A percentile compares a stretch with the other conserved stretches of the same genome.
Evolutionary conservation across 2,329 filamentous ascomycete genomes (phyloP).

Genomic region (Trichoderma afroharzianum): DNA sequence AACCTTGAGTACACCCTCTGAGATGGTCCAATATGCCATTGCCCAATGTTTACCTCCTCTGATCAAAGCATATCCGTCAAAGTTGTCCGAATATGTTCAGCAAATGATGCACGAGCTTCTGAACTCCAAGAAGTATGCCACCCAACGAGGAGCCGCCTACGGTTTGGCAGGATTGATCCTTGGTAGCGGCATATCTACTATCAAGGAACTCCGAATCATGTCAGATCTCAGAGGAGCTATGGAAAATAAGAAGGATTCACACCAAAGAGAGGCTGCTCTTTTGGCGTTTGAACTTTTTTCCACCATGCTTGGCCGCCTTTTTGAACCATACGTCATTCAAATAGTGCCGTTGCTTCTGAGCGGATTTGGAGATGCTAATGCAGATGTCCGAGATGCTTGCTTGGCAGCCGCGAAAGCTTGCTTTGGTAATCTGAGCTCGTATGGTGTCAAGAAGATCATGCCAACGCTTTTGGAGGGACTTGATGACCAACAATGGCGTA

Average conservation of each 20-base stretch:
- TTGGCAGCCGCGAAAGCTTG: conserved; percentile 91
- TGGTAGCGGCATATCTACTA: conserved; percentile 76
- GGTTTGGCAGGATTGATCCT: conserved; percentile 86
- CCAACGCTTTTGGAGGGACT: conserved; percentile 88
- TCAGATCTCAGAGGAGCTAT: conserved; percentile 72
- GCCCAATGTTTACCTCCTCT: conserved; percentile 90
- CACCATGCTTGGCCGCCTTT: conserved; percentile 77
- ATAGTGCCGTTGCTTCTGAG: conserved; percentile 86
- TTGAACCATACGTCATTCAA: conserved; percentile 95
- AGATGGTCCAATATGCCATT: conserved; percentile 94
- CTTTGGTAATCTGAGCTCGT: conserved; percentile 90
- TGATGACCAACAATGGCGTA: conserved; percentile 95
- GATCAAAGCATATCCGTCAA: conserved; percentile 74
- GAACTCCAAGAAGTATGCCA: conserved; percentile 86
- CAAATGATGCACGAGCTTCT: conserved; percentile 79
- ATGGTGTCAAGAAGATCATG: conserved; percentile 90
- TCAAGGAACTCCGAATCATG: conserved; percentile 84
- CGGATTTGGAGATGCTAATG: conserved; percentile 83
- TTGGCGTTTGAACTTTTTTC: conserved; percentile 89
- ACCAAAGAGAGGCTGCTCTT: conserved; percentile 83
- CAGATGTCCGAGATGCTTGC: conserved; percentile 89
- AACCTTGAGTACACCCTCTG: conserved; percentile 89
- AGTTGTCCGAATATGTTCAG: conserved; percentile 75
- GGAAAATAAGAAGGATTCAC: conserved; percentile 93
- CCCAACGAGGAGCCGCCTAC: conserved; percentile 88